Conservation (phyloP, 2,329 filamentous ascomycete genomes). For the Aureobasidium sp. region DNA sequence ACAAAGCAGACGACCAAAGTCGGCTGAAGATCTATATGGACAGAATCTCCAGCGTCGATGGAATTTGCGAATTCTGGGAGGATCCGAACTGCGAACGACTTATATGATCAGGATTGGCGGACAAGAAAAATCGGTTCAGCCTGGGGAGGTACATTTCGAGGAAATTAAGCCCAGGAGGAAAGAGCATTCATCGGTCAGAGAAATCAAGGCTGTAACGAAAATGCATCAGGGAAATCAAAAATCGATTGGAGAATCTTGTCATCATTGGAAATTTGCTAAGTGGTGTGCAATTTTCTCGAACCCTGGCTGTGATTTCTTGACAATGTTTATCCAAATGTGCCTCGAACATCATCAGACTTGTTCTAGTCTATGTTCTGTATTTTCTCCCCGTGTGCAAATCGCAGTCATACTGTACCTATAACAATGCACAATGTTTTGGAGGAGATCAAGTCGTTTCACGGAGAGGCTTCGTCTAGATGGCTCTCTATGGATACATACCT, state of each 20-base stretch:
- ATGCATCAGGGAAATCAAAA: not conserved
- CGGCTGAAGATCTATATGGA: not conserved
- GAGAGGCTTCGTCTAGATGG: not conserved
- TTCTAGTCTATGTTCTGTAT: not conserved
- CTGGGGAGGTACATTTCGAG: not conserved
- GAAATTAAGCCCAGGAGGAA: not conserved
- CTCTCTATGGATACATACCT: too few relatives aligned
- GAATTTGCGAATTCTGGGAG: not conserved
- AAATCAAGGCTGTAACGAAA: not conserved
- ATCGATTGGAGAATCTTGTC: not conserved
- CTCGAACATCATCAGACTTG: not conserved
- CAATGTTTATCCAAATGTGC: not conserved
- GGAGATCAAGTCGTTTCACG: not conserved
- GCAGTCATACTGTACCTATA: not conserved
- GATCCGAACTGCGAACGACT: not conserved
- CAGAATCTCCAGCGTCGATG: not conserved
- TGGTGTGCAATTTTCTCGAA: not conserved
- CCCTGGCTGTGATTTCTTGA: not conserved
- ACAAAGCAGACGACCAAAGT: not conserved
- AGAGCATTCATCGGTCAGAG: not conserved
- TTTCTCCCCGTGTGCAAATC: too few relatives aligned
- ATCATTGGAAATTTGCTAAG: not conserved
- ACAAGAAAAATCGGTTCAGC: not conserved
- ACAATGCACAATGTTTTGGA: not conserved
- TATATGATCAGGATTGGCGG: too few relatives aligned